These are phyloP conservation scores for Castanea crenata DNA, from an alignment of 306 rosid species.

Conservation along the genomic window DNA sequence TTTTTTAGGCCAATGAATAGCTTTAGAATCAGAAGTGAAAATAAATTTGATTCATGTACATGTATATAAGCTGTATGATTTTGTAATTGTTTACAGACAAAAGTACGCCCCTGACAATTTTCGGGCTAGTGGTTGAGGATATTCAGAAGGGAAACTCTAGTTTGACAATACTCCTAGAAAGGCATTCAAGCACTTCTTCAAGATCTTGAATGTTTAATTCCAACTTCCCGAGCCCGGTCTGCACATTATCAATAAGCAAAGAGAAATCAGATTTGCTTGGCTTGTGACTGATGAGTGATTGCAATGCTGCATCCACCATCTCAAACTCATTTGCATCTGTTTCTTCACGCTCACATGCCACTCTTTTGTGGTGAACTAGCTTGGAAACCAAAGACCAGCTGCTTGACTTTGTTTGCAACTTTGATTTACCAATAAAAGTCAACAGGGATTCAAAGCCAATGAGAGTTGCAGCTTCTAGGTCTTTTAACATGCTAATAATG, in stretches of 20 bases:
- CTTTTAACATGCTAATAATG: constrained; percentile 30
- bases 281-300: constrained; percentile 34
- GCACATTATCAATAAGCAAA: constrained; percentile 19
- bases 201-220: constrained; percentile 43
- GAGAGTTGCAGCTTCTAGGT: constrained; percentile 29
- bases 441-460: constrained; percentile 30
- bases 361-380: constrained; percentile 26
- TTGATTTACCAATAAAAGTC: constrained; percentile 25
- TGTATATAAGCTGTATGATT: neutral
- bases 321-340: constrained; percentile 38
- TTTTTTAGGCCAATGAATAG: too few relatives aligned
- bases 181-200: constrained; percentile 37
- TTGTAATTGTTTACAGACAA: neutral
- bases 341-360: constrained; percentile 19
- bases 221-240: constrained; percentile 31
- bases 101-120: neutral
- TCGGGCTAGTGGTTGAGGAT: constrained; percentile 41
- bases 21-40: too few relatives aligned
- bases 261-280: constrained; percentile 26
- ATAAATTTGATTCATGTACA: too few relatives aligned
- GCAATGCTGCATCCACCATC: constrained; percentile 48
- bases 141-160: constrained; percentile 48
- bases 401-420: constrained; percentile 21
- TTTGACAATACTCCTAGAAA: constrained; percentile 41
- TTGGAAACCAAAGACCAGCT: constrained; percentile 47